Evolutionary conservation across 176 grass and related monocot species (phyloP).

Genomic region (Oryza punctata): DNA sequence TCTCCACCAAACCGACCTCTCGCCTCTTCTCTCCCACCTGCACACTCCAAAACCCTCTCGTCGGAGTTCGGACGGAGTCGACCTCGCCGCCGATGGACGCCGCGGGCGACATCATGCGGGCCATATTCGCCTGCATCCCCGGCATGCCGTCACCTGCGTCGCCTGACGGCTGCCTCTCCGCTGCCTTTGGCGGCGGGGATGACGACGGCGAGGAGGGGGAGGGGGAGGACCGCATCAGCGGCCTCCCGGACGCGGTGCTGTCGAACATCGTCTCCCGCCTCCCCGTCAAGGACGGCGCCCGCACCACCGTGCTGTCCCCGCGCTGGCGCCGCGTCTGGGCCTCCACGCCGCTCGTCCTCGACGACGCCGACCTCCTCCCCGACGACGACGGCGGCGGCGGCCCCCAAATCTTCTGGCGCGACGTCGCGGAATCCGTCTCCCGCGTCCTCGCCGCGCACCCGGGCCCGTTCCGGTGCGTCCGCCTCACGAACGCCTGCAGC

Average conservation of each 20-base stretch:
- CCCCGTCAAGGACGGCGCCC: constrained; percentile 39
- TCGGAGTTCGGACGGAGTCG: not conserved
- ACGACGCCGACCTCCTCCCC: constrained; percentile 35
- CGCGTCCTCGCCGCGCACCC: not conserved
- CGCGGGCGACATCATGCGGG: not conserved
- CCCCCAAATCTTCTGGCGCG: not conserved
- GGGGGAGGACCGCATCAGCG: constrained; percentile 44
- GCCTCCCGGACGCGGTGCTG: constrained; percentile 24
- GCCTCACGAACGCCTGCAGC: constrained; percentile 36
- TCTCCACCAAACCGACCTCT: not conserved
- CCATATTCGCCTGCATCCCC: constrained; percentile 20
- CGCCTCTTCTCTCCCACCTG: not conserved
- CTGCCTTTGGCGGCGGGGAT: not conserved
- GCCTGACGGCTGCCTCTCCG: not conserved
- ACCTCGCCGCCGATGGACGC: too few relatives aligned
- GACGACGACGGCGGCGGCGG: not conserved
- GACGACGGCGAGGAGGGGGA: not conserved
- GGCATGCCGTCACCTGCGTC: not conserved
- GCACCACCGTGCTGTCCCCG: constrained; percentile 40
- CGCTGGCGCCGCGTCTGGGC: constrained; percentile 48
- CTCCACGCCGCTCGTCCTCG: constrained; percentile 38
- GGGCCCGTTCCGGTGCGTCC: constrained; percentile 30
- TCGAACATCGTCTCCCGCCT: constrained; percentile 32
- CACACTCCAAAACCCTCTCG: not conserved
- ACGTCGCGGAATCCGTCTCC: not conserved